phyloP scores from a whole-genome alignment of 441 rosid genomes.

The Raphanus hybrid region DNA sequence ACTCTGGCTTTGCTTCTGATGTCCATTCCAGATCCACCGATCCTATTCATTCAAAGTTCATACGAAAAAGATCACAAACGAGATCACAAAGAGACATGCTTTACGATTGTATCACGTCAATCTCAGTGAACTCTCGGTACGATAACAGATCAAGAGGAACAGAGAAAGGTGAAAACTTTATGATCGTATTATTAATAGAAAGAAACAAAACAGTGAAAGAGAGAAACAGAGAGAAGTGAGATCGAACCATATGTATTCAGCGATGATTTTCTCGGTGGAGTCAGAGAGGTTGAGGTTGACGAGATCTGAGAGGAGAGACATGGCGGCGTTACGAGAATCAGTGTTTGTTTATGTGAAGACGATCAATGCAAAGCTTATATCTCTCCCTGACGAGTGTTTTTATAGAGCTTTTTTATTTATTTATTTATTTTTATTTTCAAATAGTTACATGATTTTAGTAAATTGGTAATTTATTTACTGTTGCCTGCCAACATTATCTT shows the following conservation, averaged over 20 bases:
- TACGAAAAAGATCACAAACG: background rate
- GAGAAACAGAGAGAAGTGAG: background rate
- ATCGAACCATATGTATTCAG: conserved; percentile 64
- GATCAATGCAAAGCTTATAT: background rate
- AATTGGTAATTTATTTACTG: background rate
- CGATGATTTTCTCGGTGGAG: conserved; percentile 57
- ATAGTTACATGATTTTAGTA: background rate
- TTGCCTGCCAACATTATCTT: background rate
- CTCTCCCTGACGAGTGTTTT: conserved; percentile 1
- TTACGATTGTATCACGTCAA: no score
- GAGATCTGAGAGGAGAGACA: conserved; percentile 62
- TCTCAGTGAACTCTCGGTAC: no score
- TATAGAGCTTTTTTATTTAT: background rate
- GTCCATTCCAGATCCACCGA: background rate
- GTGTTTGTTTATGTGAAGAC: background rate
- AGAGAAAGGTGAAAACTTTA: no score
- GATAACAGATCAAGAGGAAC: background rate
- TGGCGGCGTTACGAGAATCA: conserved; percentile 27
- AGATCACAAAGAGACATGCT: background rate
- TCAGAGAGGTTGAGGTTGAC: conserved; percentile 62
- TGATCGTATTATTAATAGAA: no score
- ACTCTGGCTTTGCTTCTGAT: background rate
- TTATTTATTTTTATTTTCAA: background rate
- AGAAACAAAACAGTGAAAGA: no score
- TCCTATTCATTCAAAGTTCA: background rate